Base-by-base conservation (phyloP, 345 rosid species). In the Lepidium didymum region DNA sequence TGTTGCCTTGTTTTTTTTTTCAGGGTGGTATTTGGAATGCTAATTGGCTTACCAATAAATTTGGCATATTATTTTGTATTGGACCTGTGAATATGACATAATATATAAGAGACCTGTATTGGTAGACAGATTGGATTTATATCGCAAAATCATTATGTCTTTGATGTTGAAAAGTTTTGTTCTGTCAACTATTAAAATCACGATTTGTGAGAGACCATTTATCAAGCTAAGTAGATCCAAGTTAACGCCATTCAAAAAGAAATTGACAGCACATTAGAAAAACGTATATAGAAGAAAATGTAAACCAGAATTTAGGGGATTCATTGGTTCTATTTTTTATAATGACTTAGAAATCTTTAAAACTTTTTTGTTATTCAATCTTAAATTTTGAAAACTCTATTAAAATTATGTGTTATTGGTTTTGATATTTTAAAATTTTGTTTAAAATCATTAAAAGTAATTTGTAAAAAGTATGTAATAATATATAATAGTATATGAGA, bases 21-120 rank as follows among this genome's bases (percentile, higher is more conserved):
- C 96, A 90, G 96, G 89, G 89, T 93, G 16, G 75, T 86, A 1
- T 84, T 87, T 68, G 97, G 98, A 36, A 79, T 93, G 87, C 72
- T 93, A 19, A 72, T 93, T 73, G 78, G 91, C n/a, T 72, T 93
- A 69, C 98, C 97, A 15, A 75, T 84, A 65, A 83, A 83, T 19
- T 56, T 93, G 84, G 83, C 77, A 36, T 93, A 93, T 81, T 88
- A 88, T 80, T 83, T 84, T 67, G 46, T 88, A 15, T 72, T 93
- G 64, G 87, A 84, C 63, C 47, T 90, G 36, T 90, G 81, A 82
- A 70, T 47, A 21, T 36, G 74, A 61, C 50, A 58, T 51, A 54
- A 5, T 51, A 25, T 43, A 44, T 73, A 44, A n/a, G 61, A 69
- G 15, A 41, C 23, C 25, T 36, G 21, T 4, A 14, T 68, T 13